A percentile compares a stretch with the other conserved stretches of the same genome.
phyloP scores from a whole-genome alignment of 2,329 filamentous ascomycete species.

The Aspergillus hiratsukae region DNA sequence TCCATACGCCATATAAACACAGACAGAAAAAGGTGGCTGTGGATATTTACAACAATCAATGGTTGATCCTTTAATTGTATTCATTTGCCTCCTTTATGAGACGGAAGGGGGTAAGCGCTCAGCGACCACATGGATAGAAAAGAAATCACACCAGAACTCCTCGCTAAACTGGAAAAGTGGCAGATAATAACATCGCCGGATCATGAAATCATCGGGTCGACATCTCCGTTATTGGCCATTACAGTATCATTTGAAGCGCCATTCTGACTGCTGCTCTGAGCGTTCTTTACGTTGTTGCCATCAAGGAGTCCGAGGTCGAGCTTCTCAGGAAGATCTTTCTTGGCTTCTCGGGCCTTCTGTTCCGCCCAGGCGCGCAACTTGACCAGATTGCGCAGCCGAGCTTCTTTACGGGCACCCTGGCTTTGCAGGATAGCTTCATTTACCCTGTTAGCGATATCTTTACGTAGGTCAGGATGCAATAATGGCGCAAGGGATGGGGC shows the following conservation, averaged over 20 bases:
- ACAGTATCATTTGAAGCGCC: constrained; percentile 34
- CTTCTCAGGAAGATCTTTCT: constrained; percentile 44
- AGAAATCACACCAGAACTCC: constrained; percentile 12
- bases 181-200: neutral
- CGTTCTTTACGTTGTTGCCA: constrained; percentile 21
- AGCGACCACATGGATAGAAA: neutral
- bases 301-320: constrained; percentile 42
- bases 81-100: neutral
- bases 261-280: constrained; percentile 20
- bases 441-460: constrained; percentile 78
- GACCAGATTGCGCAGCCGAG: constrained; percentile 76
- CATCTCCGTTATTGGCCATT: constrained; percentile 40
- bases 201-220: constrained; percentile 40
- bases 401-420: constrained; percentile 69
- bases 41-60: neutral
- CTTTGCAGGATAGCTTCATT: constrained; percentile 80
- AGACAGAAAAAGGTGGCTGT: neutral
- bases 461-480: constrained; percentile 72
- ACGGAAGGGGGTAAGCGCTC: neutral
- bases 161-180: constrained; percentile 5
- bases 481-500: constrained; percentile 70
- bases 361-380: constrained; percentile 85
- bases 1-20: neutral
- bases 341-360: constrained; percentile 44
- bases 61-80: neutral